Evolutionary conservation across 2,329 filamentous ascomycete genomes (phyloP).

Genomic region (Pseudogymnoascus sp.): DNA sequence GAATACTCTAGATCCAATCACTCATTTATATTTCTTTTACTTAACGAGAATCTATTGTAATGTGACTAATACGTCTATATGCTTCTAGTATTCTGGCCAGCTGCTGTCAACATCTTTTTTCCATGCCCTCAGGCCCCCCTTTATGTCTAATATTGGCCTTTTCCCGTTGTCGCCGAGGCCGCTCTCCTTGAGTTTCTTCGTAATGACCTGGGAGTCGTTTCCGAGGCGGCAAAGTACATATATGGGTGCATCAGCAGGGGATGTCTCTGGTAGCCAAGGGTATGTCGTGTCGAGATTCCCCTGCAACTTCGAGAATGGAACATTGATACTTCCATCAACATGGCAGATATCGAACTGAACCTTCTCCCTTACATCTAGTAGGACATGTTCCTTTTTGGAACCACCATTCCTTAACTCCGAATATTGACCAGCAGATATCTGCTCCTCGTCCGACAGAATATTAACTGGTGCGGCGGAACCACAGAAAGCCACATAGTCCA

Average conservation of each 20-base stretch:
- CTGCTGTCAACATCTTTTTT: conserved; percentile 53
- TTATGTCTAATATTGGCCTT: conserved; percentile 60
- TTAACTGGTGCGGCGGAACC: conserved; percentile 49
- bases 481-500: conserved; percentile 85
- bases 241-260: conserved; percentile 43
- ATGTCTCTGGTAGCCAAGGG: conserved; percentile 32
- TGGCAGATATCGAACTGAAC: conserved; percentile 77
- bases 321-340: conserved; percentile 66
- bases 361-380: conserved; percentile 78
- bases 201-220: conserved; percentile 68
- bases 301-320: conserved; percentile 54
- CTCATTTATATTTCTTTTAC: conserved; percentile 5
- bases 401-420: conserved; percentile 18
- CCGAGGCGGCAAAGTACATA: conserved; percentile 67
- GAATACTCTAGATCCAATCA: conserved; percentile 4
- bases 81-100: conserved; percentile 45
- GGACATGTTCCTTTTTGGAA: conserved; percentile 36
- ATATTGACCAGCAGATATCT: conserved; percentile 59
- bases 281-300: conserved; percentile 15
- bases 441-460: conserved; percentile 53
- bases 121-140: conserved; percentile 66
- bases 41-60: neutral
- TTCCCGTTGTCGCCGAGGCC: conserved; percentile 39
- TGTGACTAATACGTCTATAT: neutral
- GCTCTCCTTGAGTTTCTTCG: conserved; percentile 52